These are phyloP conservation scores for Hericium rajendrae DNA, from an alignment of 768 basidiomycete genomes.

Conservation along the genomic window DNA sequence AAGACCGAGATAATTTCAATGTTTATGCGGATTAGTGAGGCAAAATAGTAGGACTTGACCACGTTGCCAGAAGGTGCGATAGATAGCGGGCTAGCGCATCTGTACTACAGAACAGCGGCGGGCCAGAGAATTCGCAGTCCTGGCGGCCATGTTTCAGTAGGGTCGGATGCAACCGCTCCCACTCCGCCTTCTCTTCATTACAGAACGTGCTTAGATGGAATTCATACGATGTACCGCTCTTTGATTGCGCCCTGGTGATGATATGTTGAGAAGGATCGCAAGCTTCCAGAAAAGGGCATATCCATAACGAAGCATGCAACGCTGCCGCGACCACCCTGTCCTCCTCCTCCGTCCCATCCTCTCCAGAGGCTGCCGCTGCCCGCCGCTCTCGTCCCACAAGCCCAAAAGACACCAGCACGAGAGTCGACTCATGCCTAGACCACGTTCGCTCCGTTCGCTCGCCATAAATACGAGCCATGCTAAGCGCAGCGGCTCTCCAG, in stretches of 20 bases:
- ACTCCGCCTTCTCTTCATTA: conserved; percentile 61
- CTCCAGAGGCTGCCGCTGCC: not conserved
- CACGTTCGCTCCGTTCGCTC: conserved; percentile 49
- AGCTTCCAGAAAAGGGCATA: not conserved
- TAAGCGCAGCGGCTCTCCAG: conserved; percentile 27
- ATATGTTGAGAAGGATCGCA: no score
- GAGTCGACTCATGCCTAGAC: conserved; percentile 33
- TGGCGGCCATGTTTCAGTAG: conserved; percentile 49
- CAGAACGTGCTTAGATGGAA: no score
- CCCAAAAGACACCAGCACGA: not conserved
- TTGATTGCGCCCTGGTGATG: no score
- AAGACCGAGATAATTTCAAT: no score
- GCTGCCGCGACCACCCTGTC: not conserved
- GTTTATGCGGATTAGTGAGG: no score
- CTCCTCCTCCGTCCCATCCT: no score
- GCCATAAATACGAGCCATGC: conserved; percentile 24
- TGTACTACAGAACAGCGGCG: conserved; percentile 37
- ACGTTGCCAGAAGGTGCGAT: no score
- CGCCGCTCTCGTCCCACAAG: not conserved
- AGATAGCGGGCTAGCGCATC: no score
- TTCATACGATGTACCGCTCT: no score
- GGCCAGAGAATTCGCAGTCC: conserved; percentile 53
- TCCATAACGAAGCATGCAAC: not conserved
- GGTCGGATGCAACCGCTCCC: conserved; percentile 80
- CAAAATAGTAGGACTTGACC: no score